Base-by-base conservation (phyloP, 306 rosid species). In the Malus sieversii region DNA sequence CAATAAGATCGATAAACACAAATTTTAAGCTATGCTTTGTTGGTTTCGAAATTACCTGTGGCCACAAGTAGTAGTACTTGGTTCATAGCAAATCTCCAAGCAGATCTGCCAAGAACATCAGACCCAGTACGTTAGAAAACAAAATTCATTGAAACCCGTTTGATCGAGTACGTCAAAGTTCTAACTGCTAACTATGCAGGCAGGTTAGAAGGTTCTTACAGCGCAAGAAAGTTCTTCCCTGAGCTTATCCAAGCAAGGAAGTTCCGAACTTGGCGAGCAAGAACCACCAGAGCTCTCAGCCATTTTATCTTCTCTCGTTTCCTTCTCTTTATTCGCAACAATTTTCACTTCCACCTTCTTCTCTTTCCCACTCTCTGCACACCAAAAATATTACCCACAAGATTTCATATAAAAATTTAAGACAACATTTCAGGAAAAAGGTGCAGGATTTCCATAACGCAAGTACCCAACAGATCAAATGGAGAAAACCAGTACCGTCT, bases 191-290 rank as follows among this genome's bases (percentile, higher is more conserved):
- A 66, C 20, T 5, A 35, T 16, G 40, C 40, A 65, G 35, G 68
- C 63, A 60, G 29, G 33, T 3, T 66, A 35, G 64, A 75, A 82
- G 76, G 51, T 22, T 64, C 93, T 87, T 85, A 96, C 99, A 0
- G 97, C 99, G 71, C 99, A 96, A 57, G 98, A 92, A 76, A 96
- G 98, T 85, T 96, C 99, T 42, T 96, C 98, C 76, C 86, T 89
- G 1, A 96, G 97, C 82, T 88, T 96, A 71, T 96, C 99, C 73
- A 92, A 76, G 75, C 91, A 88, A 66, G 98, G 92, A 72, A 90
- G 87, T 46, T 73, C 68, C n/a, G 92, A 64, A 40, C 67, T 76
- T 27, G 89, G 38, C 33, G 9, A 55, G 57, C 82, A 76, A 25
- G 86, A 45, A 72, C 52, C 89, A 75, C 76, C 78, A 58, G 80